A percentile compares a stretch with the other conserved stretches of the same genome.
phyloP scores from a whole-genome alignment of 352 stramenopile species.

The Phytopythium boreale region DNA sequence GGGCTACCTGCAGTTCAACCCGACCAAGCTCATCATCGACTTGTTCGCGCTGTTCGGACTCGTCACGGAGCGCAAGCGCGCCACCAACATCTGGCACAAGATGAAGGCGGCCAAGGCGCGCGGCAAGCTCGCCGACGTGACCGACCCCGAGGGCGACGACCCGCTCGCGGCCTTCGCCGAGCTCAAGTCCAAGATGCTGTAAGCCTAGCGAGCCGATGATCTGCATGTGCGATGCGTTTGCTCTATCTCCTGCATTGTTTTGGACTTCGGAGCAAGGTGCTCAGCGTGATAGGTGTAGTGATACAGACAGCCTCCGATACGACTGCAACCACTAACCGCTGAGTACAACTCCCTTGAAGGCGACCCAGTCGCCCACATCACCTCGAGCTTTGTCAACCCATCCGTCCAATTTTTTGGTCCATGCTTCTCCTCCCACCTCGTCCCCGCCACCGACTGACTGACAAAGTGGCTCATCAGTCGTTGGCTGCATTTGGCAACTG shows the following conservation, averaged over 20 bases:
- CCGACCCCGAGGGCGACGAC: slow-evolving; percentile 56
- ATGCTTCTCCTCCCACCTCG: neutral
- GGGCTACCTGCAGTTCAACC: slow-evolving; percentile 97
- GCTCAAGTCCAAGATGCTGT: slow-evolving; percentile 65
- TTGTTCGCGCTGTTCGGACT: slow-evolving; percentile 88
- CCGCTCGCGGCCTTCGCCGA: slow-evolving; percentile 51
- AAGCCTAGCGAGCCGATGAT: slow-evolving; percentile 7
- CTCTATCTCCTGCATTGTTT: neutral
- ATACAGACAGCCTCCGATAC: too few species aligned
- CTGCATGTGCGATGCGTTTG: neutral
- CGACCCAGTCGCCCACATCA: slow-evolving; percentile 5
- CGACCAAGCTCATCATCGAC: slow-evolving; percentile 98
- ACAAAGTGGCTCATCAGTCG: neutral
- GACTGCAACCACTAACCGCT: neutral
- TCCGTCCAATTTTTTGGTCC: neutral
- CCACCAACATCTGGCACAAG: slow-evolving; percentile 93
- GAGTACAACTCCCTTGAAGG: neutral
- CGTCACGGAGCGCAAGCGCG: slow-evolving; percentile 94
- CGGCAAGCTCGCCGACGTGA: slow-evolving; percentile 31
- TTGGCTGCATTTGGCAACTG: neutral
- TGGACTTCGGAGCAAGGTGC: neutral
- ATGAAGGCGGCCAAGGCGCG: slow-evolving; percentile 68
- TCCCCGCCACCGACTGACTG: neutral
- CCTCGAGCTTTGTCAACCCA: neutral
- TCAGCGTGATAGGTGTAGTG: neutral